Base-by-base conservation (phyloP, 2,329 filamentous ascomycete species). In the Trichoderma brevicompactum region DNA sequence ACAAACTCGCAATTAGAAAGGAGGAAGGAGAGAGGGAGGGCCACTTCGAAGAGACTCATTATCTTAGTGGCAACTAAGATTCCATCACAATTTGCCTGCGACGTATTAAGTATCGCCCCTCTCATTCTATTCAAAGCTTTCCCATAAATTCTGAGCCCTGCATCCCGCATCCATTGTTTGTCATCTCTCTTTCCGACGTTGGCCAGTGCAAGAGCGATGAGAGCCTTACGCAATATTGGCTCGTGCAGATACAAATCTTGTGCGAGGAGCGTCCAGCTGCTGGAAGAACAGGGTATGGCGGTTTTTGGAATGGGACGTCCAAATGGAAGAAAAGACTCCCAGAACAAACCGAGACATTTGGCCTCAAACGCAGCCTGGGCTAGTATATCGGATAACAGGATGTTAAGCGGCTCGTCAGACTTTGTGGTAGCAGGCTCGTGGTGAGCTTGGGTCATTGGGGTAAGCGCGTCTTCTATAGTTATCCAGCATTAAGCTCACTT, bases 171-270 rank as follows among this genome's bases (percentile, higher is more conserved):
- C n/a, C n/a, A n/a, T n/a, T n/a, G n/a, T n/a, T n/a, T n/a, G n/a
- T n/a, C n/a, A n/a, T n/a, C n/a, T 46, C 43, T 46, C 17, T 46
- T 46, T 46, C 43, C 43, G 12, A 46, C n/a, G 43, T 46, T 46
- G 43, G 43, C 43, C 43, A 46, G n/a, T 46, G 43, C 43, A 17
- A 46, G n/a, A 46, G 43, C 43, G 17, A 46, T 2, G 17, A 46
- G 43, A 46, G 43, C 43, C n/a, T 46, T 23, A 9, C 43, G 43
- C 43, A 46, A 23, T 46, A 46, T 46, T 8, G 43, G 43, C 43
- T 46, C 43, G 43, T 46, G 43, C n/a, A 46, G 43, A 46, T 46
- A 46, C 43, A 46, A 46, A 46, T 46, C 43, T n/a, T 46, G 43
- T 17, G 43, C 43, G 43, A 46, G 43, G 43, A 46, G 43, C 43